A percentile compares a stretch with the other conserved stretches of the same genome.
These are phyloP conservation scores for Termitomyces sp. DNA, from an alignment of 768 basidiomycete genomes.

Conservation along the genomic window DNA sequence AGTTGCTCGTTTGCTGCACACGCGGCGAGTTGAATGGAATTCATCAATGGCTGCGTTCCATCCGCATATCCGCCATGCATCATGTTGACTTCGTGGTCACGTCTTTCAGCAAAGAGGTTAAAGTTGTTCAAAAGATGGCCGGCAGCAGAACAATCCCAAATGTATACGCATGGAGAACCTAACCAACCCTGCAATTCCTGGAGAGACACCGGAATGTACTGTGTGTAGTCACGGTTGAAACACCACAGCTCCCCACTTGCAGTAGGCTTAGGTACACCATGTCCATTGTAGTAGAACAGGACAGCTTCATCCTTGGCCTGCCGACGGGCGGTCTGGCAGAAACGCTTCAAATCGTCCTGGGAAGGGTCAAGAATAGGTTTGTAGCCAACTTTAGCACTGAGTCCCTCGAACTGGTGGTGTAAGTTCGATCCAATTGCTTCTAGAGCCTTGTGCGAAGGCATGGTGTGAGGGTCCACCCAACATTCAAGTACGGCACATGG, in stretches of 20 bases:
- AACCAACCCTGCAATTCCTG: constrained; percentile 93
- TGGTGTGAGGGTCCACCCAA: constrained; percentile 94
- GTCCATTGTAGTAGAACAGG: constrained; percentile 97
- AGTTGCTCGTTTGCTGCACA: constrained; percentile 88
- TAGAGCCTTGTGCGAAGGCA: constrained; percentile 90
- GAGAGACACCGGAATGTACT: constrained; percentile 95
- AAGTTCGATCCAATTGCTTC: constrained; percentile 91
- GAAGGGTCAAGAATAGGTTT: constrained; percentile 95
- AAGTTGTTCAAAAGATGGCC: constrained; percentile 91
- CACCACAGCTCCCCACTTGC: constrained; percentile 97
- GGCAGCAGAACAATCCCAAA: constrained; percentile 99
- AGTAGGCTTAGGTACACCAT: constrained; percentile 96
- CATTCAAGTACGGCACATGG: constrained; percentile 94
- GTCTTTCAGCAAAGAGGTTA: constrained; percentile 68
- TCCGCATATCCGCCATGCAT: constrained; percentile 54
- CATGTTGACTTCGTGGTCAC: constrained; percentile 61
- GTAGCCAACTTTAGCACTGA: constrained; percentile 91
- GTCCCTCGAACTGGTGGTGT: constrained; percentile 91
- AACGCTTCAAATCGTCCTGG: constrained; percentile 86
- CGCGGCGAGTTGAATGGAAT: constrained; percentile 92
- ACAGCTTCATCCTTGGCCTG: constrained; percentile 91
- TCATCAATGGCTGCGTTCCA: constrained; percentile 67
- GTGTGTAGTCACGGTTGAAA: constrained; percentile 95
- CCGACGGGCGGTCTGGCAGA: constrained; percentile 77
- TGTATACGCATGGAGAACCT: constrained; percentile 92